A percentile compares a stretch with the other conserved stretches of the same genome.
Conservation (phyloP, 2,329 filamentous ascomycete genomes). For the Aureobasidium subglaciale region DNA sequence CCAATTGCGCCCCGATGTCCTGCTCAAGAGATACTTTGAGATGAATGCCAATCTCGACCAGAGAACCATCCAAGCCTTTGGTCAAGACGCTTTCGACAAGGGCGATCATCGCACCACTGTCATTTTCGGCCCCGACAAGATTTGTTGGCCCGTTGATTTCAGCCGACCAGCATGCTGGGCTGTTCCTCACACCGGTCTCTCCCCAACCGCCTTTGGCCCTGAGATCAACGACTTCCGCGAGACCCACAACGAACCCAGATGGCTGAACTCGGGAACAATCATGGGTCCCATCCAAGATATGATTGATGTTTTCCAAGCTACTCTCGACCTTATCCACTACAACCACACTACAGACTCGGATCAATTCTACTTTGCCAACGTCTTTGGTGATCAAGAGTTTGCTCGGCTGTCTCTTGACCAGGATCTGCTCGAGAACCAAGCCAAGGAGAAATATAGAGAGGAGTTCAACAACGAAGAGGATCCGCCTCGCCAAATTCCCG, state of each 20-base stretch:
- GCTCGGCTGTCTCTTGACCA: constrained; percentile 36
- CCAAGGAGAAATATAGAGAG: constrained; percentile 22
- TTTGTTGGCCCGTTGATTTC: constrained; percentile 28
- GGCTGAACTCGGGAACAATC: constrained; percentile 42
- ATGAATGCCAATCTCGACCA: constrained; percentile 31
- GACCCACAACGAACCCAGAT: constrained; percentile 39
- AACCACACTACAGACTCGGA: constrained; percentile 31
- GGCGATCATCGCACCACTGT: constrained; percentile 19
- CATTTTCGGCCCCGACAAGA: constrained; percentile 28
- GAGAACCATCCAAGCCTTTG: constrained; percentile 12
- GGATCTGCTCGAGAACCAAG: constrained; percentile 23
- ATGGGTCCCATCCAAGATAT: constrained; percentile 35
- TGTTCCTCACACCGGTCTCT: constrained; percentile 22
- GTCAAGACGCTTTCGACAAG: constrained; percentile 1
- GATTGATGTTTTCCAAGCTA: constrained; percentile 37
- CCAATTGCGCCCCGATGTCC: constrained; percentile 56
- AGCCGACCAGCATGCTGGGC: constrained; percentile 28
- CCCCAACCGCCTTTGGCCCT: constrained; percentile 39
- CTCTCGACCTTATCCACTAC: constrained; percentile 32
- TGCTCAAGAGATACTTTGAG: constrained; percentile 56
- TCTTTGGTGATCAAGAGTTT: constrained; percentile 49
- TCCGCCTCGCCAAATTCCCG: constrained; percentile 25
- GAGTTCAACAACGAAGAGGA: constrained; percentile 27
- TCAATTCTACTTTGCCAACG: constrained; percentile 43
- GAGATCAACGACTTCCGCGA: constrained; percentile 17